Conservation (phyloP, 257 asterid species). For the Jacaranda copaia region DNA sequence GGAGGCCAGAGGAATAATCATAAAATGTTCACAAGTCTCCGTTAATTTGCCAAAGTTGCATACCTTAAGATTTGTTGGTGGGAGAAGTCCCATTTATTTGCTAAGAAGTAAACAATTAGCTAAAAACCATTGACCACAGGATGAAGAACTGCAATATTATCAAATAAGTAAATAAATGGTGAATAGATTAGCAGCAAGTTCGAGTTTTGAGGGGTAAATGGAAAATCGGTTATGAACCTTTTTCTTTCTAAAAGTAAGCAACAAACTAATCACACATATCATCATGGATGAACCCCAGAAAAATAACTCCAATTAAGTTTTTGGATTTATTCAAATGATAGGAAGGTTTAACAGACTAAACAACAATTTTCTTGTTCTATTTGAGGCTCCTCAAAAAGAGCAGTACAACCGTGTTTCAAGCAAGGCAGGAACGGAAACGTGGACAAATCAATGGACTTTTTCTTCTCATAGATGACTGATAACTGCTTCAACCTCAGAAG, state of each 20-base stretch:
- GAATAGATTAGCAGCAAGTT: too few relatives aligned
- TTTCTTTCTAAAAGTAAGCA: too few relatives aligned
- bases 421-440: neutral
- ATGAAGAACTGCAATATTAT: neutral
- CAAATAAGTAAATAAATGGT: neutral
- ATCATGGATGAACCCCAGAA: neutral
- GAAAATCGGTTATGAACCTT: too few relatives aligned
- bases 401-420: conserved; percentile 10
- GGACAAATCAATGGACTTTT: neutral
- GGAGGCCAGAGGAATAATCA: too few relatives aligned
- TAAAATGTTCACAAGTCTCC: too few relatives aligned
- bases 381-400: neutral
- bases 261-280: neutral
- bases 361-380: neutral
- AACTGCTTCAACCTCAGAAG: conserved; percentile 86
- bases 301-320: neutral
- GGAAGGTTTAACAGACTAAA: conserved; percentile 1
- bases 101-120: neutral
- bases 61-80: too few relatives aligned
- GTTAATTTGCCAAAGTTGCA: too few relatives aligned
- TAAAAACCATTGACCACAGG: neutral
- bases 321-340: neutral
- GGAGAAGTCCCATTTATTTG: neutral
- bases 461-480: conserved; percentile 66
- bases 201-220: too few relatives aligned